Evolutionary conservation across 2,329 filamentous ascomycete genomes (phyloP).

Genomic region (Trichoderma asperellum): DNA sequence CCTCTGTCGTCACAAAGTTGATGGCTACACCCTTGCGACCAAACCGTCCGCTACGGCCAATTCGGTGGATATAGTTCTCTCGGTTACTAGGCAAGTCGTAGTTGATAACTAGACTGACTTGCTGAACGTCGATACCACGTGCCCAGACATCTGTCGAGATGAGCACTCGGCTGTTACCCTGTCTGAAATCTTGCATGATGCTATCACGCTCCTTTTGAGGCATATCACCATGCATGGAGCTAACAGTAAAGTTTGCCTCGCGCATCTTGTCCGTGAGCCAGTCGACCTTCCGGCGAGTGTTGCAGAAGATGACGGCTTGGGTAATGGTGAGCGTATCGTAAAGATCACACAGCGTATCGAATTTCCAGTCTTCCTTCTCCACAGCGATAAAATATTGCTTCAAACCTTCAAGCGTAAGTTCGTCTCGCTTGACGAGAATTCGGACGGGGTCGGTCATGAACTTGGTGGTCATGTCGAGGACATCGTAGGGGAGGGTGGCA

Average conservation of each 20-base stretch:
- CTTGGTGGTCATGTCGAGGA: constrained; percentile 98
- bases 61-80: constrained; percentile 99
- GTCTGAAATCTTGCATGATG: constrained; percentile 99
- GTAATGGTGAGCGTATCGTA: constrained; percentile 99
- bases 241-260: constrained; percentile 97
- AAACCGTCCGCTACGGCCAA: constrained; percentile 92
- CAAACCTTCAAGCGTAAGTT: constrained; percentile 93
- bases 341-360: constrained; percentile 96
- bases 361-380: constrained; percentile 99
- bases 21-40: constrained; percentile 98
- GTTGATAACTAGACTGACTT: constrained; percentile 98
- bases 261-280: constrained; percentile 99
- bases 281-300: constrained; percentile 97
- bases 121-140: constrained; percentile 97
- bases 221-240: constrained; percentile 99
- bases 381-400: constrained; percentile 99
- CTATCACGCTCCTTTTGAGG: constrained; percentile 96
- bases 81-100: constrained; percentile 97
- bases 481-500: constrained; percentile 95
- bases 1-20: constrained; percentile 98
- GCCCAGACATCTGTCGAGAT: constrained; percentile 99
- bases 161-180: constrained; percentile 92
- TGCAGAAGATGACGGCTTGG: constrained; percentile 99
- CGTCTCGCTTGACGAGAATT: constrained; percentile 97
- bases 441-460: constrained; percentile 99